Conservation (phyloP, 257 asterid species). For the Gentiana straminea region DNA sequence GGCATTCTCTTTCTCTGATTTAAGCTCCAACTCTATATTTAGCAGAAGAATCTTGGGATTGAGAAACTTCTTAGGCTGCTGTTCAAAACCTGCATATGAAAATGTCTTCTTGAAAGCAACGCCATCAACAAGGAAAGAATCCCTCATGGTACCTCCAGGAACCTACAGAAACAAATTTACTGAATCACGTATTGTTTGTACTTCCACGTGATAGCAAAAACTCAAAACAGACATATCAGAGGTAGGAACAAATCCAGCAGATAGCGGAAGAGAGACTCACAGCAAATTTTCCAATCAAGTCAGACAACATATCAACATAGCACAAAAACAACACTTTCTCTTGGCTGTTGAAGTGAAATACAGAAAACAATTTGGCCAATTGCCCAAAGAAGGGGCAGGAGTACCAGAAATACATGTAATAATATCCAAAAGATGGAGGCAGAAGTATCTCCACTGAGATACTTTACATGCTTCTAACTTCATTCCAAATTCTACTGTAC, state of each 20-base stretch:
- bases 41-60: conserved; percentile 78
- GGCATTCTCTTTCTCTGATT: conserved; percentile 98
- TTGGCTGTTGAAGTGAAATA: too few relatives aligned
- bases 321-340: neutral
- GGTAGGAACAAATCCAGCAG: too few relatives aligned
- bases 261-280: too few relatives aligned
- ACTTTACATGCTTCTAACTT: too few relatives aligned
- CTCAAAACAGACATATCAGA: too few relatives aligned
- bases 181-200: neutral
- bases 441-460: too few relatives aligned
- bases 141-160: conserved; percentile 98
- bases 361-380: too few relatives aligned
- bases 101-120: conserved; percentile 99
- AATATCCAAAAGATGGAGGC: too few relatives aligned
- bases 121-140: conserved; percentile 91
- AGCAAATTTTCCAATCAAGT: neutral
- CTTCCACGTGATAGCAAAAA: neutral
- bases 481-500: too few relatives aligned
- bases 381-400: too few relatives aligned
- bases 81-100: conserved; percentile 99
- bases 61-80: conserved; percentile 81
- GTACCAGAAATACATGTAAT: too few relatives aligned
- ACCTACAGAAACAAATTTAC: conserved; percentile 43
- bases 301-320: too few relatives aligned
- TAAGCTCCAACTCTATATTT: conserved; percentile 88